Base-by-base conservation (phyloP, 164 flowering plant species). In the Berberis thunbergii region DNA sequence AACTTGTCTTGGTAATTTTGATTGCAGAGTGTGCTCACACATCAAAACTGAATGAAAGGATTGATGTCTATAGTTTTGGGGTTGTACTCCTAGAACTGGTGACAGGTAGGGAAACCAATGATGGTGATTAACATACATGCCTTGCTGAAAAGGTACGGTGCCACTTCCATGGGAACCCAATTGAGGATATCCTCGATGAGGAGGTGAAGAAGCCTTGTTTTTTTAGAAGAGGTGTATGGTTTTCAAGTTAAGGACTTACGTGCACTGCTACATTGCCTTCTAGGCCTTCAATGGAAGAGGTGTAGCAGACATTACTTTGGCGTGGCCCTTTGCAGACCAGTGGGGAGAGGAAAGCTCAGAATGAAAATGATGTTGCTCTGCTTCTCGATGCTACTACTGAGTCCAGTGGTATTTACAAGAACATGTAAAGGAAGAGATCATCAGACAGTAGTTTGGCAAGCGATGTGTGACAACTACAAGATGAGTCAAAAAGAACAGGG, bases 21-120 rank as follows among this genome's bases (percentile, higher is more conserved):
- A 0, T 65, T 71, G 60, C 88, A 91, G 98, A 92, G 62, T 89
- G 80, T 59, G 95, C 87, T 1, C 78, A 78, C 63, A 83, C 91
- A 38, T 69, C 75, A 2, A 85, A 65, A 67, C 88, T 86, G 73
- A 84, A 81, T 43, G 91, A 88, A 74, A 89, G 85, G 80, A 75
- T 79, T 6, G 98, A 92, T 62, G 83, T 88, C 0, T 89, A 87
- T 58, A 89, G 98, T 77, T 92, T 87, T 53, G 98, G 98, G 6
- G 98, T 92, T 43, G 96, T 92, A 0, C 83, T 92, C 0, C 67
- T 92, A 10, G 98, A 92, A 54, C 76, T 92, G 42, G 84, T 66
- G 38, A 92, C 98, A 0, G 98, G 96, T 61, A 79, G 77, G 67
- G 84, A 84, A 73, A 73, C 93, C 8, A 75, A 79, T 4, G 55